phyloP scores from a whole-genome alignment of 805 yeast genomes.

The Deakozyma indianensis region DNA sequence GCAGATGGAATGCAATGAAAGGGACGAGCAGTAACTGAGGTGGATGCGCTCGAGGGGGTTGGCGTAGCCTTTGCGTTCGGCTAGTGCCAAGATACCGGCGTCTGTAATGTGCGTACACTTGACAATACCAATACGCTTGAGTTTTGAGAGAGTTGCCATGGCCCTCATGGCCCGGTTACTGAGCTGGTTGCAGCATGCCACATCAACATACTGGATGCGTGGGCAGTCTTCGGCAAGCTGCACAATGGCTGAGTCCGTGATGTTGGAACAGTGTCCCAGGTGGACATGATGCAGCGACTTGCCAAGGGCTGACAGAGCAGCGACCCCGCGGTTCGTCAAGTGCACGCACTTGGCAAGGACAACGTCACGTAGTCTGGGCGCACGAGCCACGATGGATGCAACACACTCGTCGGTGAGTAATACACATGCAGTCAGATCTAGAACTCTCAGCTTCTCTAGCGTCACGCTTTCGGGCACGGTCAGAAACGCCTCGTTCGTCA shows the following conservation, averaged over 20 bases:
- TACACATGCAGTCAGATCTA: conserved; percentile 76
- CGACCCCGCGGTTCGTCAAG: conserved; percentile 68
- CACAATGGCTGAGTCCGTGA: conserved; percentile 80
- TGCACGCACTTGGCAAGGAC: conserved; percentile 79
- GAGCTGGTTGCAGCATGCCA: conserved; percentile 85
- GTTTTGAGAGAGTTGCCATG: conserved; percentile 58
- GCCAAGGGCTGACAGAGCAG: conserved; percentile 59
- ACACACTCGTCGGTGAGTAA: conserved; percentile 70
- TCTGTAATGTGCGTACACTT: conserved; percentile 83
- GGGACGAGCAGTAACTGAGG: conserved; percentile 74
- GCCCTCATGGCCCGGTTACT: conserved; percentile 73
- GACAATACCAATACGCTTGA: conserved; percentile 85
- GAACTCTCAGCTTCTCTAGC: conserved; percentile 53
- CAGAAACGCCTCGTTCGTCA: conserved; percentile 53
- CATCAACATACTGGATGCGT: conserved; percentile 79
- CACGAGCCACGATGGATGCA: conserved; percentile 52
- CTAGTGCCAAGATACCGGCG: conserved; percentile 56
- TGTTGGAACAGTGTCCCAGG: conserved; percentile 82
- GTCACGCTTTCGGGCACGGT: conserved; percentile 32
- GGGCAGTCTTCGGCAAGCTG: conserved; percentile 63
- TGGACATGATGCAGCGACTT: conserved; percentile 77
- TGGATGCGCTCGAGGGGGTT: conserved; percentile 88
- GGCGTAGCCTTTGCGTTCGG: conserved; percentile 48
- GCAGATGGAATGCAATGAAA: conserved; percentile 66
- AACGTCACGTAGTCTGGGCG: conserved; percentile 79